Evolutionary conservation across 2,329 filamentous ascomycete genomes (phyloP).

Genomic region (Ustulina deusta): DNA sequence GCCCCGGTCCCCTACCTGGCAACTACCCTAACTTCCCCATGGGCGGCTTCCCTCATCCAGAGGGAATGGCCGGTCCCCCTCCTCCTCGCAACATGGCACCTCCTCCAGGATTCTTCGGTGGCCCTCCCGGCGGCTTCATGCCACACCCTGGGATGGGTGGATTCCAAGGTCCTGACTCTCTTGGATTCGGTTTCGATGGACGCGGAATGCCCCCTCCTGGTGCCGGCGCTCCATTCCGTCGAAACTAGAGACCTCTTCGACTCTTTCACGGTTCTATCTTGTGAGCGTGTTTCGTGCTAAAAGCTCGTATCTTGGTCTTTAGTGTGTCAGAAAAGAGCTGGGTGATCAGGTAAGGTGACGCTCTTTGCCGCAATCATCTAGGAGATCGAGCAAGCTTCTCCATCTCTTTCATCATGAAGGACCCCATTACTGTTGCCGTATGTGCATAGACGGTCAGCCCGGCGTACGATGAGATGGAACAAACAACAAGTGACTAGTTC

Average conservation of each 20-base stretch:
- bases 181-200: conserved; percentile 67
- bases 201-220: conserved; percentile 67
- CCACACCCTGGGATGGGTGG: conserved; percentile 66
- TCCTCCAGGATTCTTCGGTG: conserved; percentile 69
- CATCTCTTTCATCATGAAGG: conserved; percentile 5
- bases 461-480: neutral
- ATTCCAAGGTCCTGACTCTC: conserved; percentile 66
- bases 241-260: conserved; percentile 45
- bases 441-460: conserved; percentile 1
- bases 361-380: conserved; percentile 1
- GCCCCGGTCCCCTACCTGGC: conserved; percentile 65
- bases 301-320: conserved; percentile 20
- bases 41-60: conserved; percentile 61
- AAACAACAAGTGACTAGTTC: conserved; percentile 1
- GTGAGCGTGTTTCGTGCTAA: conserved; percentile 5
- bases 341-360: neutral
- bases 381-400: conserved; percentile 10
- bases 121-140: conserved; percentile 63
- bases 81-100: conserved; percentile 61
- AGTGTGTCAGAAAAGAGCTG: conserved; percentile 4
- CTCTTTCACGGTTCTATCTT: conserved; percentile 9
- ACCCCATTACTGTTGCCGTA: neutral
- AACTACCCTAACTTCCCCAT: conserved; percentile 72
- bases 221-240: conserved; percentile 54
- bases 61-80: conserved; percentile 61